A percentile compares a stretch with the other conserved stretches of the same genome.
These are phyloP conservation scores for Fraxinus quadrangulata DNA, from an alignment of 257 asterid species.

Conservation along the genomic window DNA sequence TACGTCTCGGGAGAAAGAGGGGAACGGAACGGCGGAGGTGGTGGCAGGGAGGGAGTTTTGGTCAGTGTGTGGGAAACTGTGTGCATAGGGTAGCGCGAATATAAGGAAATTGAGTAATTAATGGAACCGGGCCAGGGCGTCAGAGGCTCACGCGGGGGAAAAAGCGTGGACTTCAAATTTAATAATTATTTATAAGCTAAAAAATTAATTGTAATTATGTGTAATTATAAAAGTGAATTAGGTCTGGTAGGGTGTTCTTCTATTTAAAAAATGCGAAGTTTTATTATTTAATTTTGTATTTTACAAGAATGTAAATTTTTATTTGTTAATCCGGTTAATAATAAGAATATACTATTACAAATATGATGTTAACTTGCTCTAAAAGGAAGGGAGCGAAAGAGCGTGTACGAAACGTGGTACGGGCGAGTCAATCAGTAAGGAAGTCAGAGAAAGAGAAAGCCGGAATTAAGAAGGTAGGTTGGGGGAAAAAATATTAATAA, in stretches of 20 bases:
- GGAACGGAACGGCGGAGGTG: not conserved
- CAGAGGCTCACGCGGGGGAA: constrained; percentile 12
- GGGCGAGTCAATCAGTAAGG: not conserved
- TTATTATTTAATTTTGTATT: too few species aligned
- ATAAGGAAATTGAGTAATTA: not conserved
- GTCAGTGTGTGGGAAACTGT: not conserved
- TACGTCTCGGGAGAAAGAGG: constrained; percentile 12
- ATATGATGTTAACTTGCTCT: too few species aligned
- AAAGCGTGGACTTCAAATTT: constrained; percentile 31
- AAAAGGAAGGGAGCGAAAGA: too few species aligned
- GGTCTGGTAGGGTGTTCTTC: too few species aligned
- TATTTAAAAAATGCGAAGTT: too few species aligned
- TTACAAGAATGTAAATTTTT: too few species aligned
- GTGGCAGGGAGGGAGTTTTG: constrained; percentile 9
- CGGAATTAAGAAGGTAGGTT: constrained; percentile 2
- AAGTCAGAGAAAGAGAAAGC: constrained; percentile 9
- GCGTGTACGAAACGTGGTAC: not conserved
- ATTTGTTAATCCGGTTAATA: too few species aligned
- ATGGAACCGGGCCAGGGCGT: constrained; percentile 2
- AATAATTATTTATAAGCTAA: not conserved
- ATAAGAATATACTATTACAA: too few species aligned
- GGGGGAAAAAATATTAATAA: not conserved
- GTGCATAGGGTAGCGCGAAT: constrained; percentile 24
- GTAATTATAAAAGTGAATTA: too few species aligned
- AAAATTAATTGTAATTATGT: not conserved